phyloP scores from a whole-genome alignment of 2,329 filamentous ascomycete genomes.

The Paecilomyces formosus region DNA sequence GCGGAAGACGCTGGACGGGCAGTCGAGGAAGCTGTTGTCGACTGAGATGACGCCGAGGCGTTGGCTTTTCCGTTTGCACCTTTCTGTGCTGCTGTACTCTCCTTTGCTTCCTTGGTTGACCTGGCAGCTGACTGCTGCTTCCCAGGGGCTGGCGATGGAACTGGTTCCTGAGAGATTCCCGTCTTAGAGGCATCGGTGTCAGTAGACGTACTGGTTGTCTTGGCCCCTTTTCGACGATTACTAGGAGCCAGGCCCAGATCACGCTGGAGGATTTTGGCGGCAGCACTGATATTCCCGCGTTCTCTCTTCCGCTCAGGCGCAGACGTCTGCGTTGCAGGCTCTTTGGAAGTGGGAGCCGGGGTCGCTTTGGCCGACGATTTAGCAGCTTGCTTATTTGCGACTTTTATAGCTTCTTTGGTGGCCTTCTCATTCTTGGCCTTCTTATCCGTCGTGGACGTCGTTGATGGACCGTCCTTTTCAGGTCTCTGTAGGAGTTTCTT shows the following conservation, averaged over 20 bases:
- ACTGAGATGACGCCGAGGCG: constrained; percentile 5
- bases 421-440: constrained; percentile 47
- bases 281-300: constrained; percentile 45
- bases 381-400: constrained; percentile 38
- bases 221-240: constrained; percentile 34
- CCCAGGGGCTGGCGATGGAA: constrained; percentile 2
- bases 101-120: constrained; percentile 4
- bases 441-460: constrained; percentile 22
- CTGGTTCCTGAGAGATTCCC: constrained; percentile 2
- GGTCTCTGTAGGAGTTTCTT: constrained; percentile 35
- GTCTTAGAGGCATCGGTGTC: constrained; percentile 15
- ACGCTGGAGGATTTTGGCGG: constrained; percentile 54
- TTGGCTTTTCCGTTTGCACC: constrained; percentile 3
- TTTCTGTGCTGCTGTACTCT: constrained; percentile 4
- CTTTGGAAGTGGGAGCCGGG: constrained; percentile 8
- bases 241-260: constrained; percentile 50
- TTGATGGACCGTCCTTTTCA: constrained; percentile 23
- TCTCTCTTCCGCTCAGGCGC: constrained; percentile 45
- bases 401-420: constrained; percentile 55
- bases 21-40: constrained; percentile 8
- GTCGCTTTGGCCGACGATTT: constrained; percentile 20
- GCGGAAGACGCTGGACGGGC: constrained; percentile 10
- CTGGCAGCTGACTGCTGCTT: constrained; percentile 4
- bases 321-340: constrained; percentile 17
- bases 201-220: constrained; percentile 13